Evolutionary conservation across 2,329 filamentous ascomycete genomes (phyloP).

Genomic region (Leptographium galeiforme): DNA sequence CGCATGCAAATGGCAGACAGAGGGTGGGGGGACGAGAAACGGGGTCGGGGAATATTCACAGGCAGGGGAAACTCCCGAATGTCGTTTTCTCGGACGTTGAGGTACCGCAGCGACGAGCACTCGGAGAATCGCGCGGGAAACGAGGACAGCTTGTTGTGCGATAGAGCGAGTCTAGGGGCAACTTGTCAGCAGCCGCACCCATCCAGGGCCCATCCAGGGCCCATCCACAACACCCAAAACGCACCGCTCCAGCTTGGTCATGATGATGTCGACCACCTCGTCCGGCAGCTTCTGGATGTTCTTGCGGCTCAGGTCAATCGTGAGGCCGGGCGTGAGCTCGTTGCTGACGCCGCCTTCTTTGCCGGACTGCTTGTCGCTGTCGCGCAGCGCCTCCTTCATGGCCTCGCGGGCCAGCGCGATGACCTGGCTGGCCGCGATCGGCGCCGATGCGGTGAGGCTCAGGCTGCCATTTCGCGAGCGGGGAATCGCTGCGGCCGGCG

Average conservation of each 20-base stretch:
- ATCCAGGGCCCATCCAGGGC: too few species aligned
- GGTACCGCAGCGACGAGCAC: conserved; percentile 64
- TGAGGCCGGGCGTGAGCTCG: conserved; percentile 56
- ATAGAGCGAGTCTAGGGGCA: conserved; percentile 53
- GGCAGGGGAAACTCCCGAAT: conserved; percentile 49
- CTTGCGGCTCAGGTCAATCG: conserved; percentile 65
- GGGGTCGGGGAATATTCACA: conserved; percentile 22
- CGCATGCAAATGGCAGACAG: background rate
- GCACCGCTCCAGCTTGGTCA: conserved; percentile 59
- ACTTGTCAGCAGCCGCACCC: background rate
- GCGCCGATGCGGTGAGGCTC: conserved; percentile 32
- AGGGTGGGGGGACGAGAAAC: background rate
- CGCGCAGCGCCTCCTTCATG: conserved; percentile 53
- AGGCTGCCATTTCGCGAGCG: conserved; percentile 8
- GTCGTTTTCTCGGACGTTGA: conserved; percentile 67
- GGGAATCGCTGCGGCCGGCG: conserved; percentile 9
- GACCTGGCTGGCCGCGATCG: conserved; percentile 49
- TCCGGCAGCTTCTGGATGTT: conserved; percentile 59
- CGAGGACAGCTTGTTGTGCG: conserved; percentile 63
- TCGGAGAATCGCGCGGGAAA: conserved; percentile 60
- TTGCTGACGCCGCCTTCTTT: conserved; percentile 45
- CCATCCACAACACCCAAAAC: conserved; percentile 12
- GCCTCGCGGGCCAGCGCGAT: conserved; percentile 52
- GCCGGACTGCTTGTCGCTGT: conserved; percentile 49
- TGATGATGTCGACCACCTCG: conserved; percentile 63